phyloP scores from a whole-genome alignment of 352 stramenopile species.

The Globisporangium irregulare region DNA sequence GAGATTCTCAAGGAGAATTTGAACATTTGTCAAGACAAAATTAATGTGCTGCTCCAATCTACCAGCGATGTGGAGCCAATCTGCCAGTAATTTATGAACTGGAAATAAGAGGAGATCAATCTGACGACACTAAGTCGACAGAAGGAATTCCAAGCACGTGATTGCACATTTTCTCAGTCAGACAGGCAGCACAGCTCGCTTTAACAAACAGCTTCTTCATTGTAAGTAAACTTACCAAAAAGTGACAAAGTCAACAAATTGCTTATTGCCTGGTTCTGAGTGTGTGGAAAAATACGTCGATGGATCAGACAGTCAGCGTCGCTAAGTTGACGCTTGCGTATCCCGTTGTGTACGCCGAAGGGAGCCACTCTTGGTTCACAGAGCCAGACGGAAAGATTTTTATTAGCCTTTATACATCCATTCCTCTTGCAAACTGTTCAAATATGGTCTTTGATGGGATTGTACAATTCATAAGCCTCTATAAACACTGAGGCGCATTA shows the following conservation, averaged over 20 bases:
- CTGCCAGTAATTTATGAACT: too few species aligned
- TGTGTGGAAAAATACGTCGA: too few species aligned
- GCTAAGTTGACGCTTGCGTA: conserved; percentile 6
- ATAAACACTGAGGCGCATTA: background rate
- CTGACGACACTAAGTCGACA: background rate
- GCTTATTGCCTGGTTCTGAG: background rate
- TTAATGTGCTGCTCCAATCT: too few species aligned
- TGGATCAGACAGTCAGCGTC: background rate
- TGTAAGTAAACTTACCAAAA: background rate
- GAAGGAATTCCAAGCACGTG: background rate
- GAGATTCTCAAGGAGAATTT: too few species aligned
- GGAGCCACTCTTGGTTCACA: background rate
- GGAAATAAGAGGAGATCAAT: too few species aligned
- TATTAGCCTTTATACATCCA: background rate
- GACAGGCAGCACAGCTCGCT: background rate
- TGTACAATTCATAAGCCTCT: background rate
- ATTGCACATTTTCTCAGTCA: background rate
- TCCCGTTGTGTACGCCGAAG: conserved; percentile 10
- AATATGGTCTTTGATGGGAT: too few species aligned
- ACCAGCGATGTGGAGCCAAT: too few species aligned
- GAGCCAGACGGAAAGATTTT: background rate
- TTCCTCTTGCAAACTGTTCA: too few species aligned
- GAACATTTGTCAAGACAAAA: too few species aligned
- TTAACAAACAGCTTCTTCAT: background rate
- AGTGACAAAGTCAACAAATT: background rate